phyloP scores from a whole-genome alignment of 768 basidiomycete genomes.

The Mycena latifolia region DNA sequence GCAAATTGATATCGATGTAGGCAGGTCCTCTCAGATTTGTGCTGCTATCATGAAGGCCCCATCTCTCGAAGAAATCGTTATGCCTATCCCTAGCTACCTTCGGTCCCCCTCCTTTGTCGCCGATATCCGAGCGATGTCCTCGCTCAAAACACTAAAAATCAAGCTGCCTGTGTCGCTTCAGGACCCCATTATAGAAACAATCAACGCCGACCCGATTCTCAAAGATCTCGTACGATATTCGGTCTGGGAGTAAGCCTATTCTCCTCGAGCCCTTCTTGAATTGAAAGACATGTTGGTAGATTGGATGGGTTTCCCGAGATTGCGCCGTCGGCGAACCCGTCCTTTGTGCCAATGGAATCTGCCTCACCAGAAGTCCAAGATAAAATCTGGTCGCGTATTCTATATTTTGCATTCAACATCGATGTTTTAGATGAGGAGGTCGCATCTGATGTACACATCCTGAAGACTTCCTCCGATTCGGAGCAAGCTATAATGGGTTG shows the following conservation, averaged over 20 bases:
- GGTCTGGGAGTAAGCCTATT: not conserved
- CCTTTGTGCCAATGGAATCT: constrained; percentile 16
- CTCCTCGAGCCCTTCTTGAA: not conserved
- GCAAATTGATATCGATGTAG: not conserved
- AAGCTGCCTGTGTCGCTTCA: not conserved
- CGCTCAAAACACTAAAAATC: constrained; percentile 3
- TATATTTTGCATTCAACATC: constrained; percentile 14
- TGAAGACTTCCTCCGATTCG: not conserved
- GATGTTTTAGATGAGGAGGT: not conserved
- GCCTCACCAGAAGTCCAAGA: constrained; percentile 8
- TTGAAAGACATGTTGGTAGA: not conserved
- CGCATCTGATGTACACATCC: not conserved
- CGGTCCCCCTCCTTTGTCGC: not conserved
- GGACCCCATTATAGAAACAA: not conserved
- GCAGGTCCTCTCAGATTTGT: not conserved
- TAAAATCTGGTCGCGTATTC: constrained; percentile 21
- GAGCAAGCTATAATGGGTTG: not conserved
- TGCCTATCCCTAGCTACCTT: not conserved
- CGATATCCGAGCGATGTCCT: not conserved
- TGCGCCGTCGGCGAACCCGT: not conserved
- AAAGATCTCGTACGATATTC: not conserved
- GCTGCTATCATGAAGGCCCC: constrained; percentile 6
- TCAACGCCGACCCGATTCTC: not conserved
- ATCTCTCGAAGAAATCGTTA: not conserved
- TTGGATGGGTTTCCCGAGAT: not conserved